These are phyloP conservation scores for Globisporangium orthogonon DNA, from an alignment of 352 stramenopile genomes.

Conservation along the genomic window DNA sequence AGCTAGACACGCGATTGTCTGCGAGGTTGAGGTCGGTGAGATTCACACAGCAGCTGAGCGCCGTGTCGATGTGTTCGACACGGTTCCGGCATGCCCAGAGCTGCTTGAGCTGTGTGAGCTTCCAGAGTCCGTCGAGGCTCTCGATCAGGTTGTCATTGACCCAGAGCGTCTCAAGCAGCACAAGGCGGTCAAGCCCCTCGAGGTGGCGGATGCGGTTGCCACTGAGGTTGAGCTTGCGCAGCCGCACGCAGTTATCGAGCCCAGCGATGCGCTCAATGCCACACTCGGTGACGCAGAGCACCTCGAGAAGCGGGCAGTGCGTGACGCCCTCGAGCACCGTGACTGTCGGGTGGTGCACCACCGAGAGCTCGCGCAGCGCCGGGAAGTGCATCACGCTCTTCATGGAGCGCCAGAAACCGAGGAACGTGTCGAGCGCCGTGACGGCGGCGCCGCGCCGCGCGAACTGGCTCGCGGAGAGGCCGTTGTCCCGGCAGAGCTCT, in stretches of 20 bases:
- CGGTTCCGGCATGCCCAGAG: slow-evolving; percentile 77
- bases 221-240: slow-evolving; percentile 71
- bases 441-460: slow-evolving; percentile 31
- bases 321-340: slow-evolving; percentile 43
- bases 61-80: slow-evolving; percentile 57
- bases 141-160: slow-evolving; percentile 77
- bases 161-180: slow-evolving; percentile 68
- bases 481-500: slow-evolving; percentile 60
- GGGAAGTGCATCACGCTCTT: slow-evolving; percentile 57
- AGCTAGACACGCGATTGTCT: slow-evolving; percentile 77
- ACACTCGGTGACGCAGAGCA: slow-evolving; percentile 66
- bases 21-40: slow-evolving; percentile 84
- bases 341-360: slow-evolving; percentile 72
- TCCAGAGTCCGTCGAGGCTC: slow-evolving; percentile 47
- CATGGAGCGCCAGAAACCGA: slow-evolving; percentile 76
- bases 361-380: slow-evolving; percentile 54
- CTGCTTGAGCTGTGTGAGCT: slow-evolving; percentile 39
- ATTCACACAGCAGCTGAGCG: slow-evolving; percentile 42
- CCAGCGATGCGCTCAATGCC: slow-evolving; percentile 39
- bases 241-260: slow-evolving; percentile 30
- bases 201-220: slow-evolving; percentile 54
- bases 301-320: slow-evolving; percentile 45
- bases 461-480: slow-evolving; percentile 49
- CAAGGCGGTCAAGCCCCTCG: slow-evolving; percentile 44
- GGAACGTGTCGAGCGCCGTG: slow-evolving; percentile 58